Evolutionary conservation across 169 alveolate genomes (phyloP).

Genomic region (Cyclospora cayetanensis): DNA sequence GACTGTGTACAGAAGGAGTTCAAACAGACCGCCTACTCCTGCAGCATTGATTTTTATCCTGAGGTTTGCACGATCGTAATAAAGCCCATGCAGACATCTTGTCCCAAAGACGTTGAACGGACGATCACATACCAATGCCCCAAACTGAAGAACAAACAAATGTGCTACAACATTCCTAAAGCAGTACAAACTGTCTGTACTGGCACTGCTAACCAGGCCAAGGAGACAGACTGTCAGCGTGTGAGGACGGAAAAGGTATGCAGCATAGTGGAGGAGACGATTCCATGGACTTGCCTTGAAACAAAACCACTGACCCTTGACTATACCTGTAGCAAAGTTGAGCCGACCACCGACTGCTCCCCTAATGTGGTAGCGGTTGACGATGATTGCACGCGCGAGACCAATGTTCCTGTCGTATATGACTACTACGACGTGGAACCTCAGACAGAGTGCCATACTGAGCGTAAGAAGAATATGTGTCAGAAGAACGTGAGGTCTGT

Average conservation of each 20-base stretch:
- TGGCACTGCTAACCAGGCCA: not conserved
- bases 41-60: not conserved
- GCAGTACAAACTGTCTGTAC: not conserved
- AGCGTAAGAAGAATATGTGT: not conserved
- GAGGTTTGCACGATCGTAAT: not conserved
- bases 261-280: not conserved
- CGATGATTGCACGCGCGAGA: not conserved
- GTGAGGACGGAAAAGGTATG: not conserved
- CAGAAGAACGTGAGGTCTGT: not conserved
- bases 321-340: not conserved
- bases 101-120: not conserved
- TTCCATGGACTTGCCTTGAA: constrained; percentile 6
- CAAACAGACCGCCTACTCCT: not conserved
- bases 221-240: not conserved
- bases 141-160: not conserved
- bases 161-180: not conserved
- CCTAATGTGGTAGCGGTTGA: constrained; percentile 7
- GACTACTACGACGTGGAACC: constrained; percentile 23
- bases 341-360: not conserved
- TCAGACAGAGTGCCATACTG: not conserved
- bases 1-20: not conserved
- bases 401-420: not conserved
- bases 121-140: constrained; percentile 3
- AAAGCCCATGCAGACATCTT: not conserved
- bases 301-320: not conserved